Evolutionary conservation across 306 rosid species (phyloP).

Genomic region (apple (Malus domestica)): DNA sequence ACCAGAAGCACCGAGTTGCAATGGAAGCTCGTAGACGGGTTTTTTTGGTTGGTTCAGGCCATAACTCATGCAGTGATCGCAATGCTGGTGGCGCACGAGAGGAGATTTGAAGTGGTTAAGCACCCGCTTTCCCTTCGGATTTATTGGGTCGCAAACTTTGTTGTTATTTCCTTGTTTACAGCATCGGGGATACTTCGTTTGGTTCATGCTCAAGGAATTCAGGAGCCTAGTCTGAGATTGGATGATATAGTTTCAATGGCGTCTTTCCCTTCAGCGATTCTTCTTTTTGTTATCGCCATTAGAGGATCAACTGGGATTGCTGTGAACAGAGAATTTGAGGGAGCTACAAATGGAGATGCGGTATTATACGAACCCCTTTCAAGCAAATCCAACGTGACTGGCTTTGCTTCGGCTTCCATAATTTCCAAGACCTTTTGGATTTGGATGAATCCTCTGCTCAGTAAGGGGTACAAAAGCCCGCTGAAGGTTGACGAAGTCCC

Average conservation of each 20-base stretch:
- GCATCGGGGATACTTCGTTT: slow-evolving; percentile 63
- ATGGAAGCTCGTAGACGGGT: slow-evolving; percentile 55
- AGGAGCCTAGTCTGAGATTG: slow-evolving; percentile 29
- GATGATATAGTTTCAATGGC: slow-evolving; percentile 53
- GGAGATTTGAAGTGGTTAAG: slow-evolving; percentile 42
- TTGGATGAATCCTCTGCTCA: slow-evolving; percentile 87
- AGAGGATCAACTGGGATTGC: slow-evolving; percentile 61
- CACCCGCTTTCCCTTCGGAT: slow-evolving; percentile 68
- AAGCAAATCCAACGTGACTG: slow-evolving; percentile 41
- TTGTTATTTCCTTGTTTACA: slow-evolving; percentile 42
- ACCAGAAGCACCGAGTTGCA: slow-evolving; percentile 13
- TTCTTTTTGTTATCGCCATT: slow-evolving; percentile 45
- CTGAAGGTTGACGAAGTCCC: slow-evolving; percentile 67
- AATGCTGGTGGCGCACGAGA: slow-evolving; percentile 53
- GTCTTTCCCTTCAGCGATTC: slow-evolving; percentile 49
- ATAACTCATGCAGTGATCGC: slow-evolving; percentile 48
- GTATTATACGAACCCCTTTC: slow-evolving; percentile 18
- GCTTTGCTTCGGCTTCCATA: slow-evolving; percentile 73
- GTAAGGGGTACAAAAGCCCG: slow-evolving; percentile 63
- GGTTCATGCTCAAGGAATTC: slow-evolving; percentile 18
- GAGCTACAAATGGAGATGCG: slow-evolving; percentile 20
- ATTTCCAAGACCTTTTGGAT: slow-evolving; percentile 71
- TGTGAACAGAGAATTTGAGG: slow-evolving; percentile 17
- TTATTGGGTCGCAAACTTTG: slow-evolving; percentile 54
- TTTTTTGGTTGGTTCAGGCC: slow-evolving; percentile 69